These are phyloP conservation scores for Aquilaria malaccensis DNA, from an alignment of 345 rosid genomes.

Conservation along the genomic window DNA sequence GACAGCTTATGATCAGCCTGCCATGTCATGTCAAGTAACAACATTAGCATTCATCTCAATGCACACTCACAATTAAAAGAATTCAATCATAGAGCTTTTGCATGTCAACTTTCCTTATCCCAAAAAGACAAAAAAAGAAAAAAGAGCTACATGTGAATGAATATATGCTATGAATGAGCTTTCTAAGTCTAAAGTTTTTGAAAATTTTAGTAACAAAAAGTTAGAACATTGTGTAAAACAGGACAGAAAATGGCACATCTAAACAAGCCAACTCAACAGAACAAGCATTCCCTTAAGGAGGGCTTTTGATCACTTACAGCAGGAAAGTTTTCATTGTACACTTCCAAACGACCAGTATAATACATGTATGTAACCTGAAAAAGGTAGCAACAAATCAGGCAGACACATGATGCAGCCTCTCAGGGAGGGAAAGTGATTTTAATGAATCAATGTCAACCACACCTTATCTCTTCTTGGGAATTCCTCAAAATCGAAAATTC, in stretches of 20 bases:
- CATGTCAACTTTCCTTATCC: neutral
- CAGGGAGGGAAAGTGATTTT: neutral
- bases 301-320: slow-evolving; percentile 50
- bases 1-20: slow-evolving; percentile 96
- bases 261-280: neutral
- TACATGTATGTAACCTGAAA: slow-evolving; percentile 96
- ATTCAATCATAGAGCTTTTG: neutral
- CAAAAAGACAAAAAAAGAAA: neutral
- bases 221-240: neutral
- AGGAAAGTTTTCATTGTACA: slow-evolving; percentile 89
- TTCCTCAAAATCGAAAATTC: slow-evolving; percentile 95
- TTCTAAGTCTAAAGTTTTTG: neutral
- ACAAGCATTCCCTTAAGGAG: neutral
- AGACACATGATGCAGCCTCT: neutral
- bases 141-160: too few relatives aligned
- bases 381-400: slow-evolving; percentile 13
- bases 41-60: neutral
- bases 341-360: slow-evolving; percentile 97
- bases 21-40: slow-evolving; percentile 14
- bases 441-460: slow-evolving; percentile 2
- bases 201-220: neutral
- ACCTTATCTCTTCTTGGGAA: slow-evolving; percentile 94
- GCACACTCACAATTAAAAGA: neutral
- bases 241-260: slow-evolving; percentile 1
- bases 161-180: too few relatives aligned